Evolutionary conservation across 2,329 filamentous ascomycete species (phyloP).

Genomic region (Botryotinia calthae): DNA sequence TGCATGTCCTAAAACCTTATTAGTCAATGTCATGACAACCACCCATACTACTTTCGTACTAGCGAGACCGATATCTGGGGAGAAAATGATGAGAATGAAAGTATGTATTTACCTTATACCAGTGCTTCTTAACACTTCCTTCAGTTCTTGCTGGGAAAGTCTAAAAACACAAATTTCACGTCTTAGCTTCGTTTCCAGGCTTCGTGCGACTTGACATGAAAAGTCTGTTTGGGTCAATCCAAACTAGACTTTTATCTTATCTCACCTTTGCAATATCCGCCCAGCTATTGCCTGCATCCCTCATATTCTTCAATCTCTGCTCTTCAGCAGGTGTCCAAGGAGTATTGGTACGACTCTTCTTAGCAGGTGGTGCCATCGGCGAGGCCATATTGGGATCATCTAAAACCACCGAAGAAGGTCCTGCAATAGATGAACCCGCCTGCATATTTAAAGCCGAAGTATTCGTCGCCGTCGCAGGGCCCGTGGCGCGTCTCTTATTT

Average conservation of each 20-base stretch:
- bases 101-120: constrained; percentile 75
- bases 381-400: constrained; percentile 33
- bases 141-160: constrained; percentile 92
- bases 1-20: constrained; percentile 78
- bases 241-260: constrained; percentile 17
- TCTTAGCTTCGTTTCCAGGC: not conserved
- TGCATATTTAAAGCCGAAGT: constrained; percentile 30
- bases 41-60: not conserved
- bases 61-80: constrained; percentile 17
- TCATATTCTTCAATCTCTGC: constrained; percentile 86
- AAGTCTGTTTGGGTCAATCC: not conserved
- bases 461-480: constrained; percentile 18
- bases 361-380: constrained; percentile 58
- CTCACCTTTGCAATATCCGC: constrained; percentile 94
- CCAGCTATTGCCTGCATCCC: constrained; percentile 91
- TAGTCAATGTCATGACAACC: not conserved
- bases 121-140: constrained; percentile 98
- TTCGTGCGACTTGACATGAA: constrained; percentile 21
- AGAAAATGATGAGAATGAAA: not conserved
- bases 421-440: constrained; percentile 25
- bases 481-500: constrained; percentile 35
- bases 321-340: constrained; percentile 97
- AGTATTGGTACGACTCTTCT: constrained; percentile 97
- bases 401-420: constrained; percentile 20
- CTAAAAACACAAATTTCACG: constrained; percentile 45